A percentile compares a stretch with the other conserved stretches of the same genome.
These are phyloP conservation scores for Torulaspora franciscae DNA, from an alignment of 805 yeast species.

Conservation along the genomic window DNA sequence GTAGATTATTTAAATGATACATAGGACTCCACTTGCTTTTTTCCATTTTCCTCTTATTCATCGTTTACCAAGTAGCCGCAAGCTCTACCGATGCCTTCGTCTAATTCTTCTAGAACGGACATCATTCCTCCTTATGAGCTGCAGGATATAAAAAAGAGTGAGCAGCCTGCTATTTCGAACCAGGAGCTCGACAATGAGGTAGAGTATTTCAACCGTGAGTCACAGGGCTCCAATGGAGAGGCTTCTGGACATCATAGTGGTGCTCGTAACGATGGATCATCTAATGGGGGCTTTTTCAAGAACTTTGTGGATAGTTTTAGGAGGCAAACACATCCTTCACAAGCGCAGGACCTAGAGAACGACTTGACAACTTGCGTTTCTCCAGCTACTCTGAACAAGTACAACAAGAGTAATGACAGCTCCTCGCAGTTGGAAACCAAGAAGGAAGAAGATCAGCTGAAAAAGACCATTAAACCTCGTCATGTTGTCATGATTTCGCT, in stretches of 20 bases:
- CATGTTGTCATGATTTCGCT: slow-evolving; percentile 72
- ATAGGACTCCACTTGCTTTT: no score
- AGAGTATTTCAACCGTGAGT: slow-evolving; percentile 22
- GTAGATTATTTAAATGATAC: no score
- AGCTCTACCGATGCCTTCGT: slow-evolving; percentile 2
- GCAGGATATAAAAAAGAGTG: slow-evolving; percentile 14
- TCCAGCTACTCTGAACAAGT: slow-evolving; percentile 11
- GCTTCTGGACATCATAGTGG: neutral
- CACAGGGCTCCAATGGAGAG: neutral
- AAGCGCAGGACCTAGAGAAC: slow-evolving; percentile 37
- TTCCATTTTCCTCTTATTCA: neutral
- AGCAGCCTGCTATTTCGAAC: neutral
- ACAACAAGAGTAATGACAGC: slow-evolving; percentile 6
- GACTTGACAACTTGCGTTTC: slow-evolving; percentile 15
- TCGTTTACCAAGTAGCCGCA: neutral
- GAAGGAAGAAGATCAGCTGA: slow-evolving; percentile 33
- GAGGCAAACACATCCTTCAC: slow-evolving; percentile 32
- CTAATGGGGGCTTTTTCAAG: neutral
- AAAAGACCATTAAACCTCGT: slow-evolving; percentile 38
- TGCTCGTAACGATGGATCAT: neutral
- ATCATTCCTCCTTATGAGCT: slow-evolving; percentile 15
- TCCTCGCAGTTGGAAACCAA: slow-evolving; percentile 3
- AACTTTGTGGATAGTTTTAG: slow-evolving; percentile 42
- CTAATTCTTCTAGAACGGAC: slow-evolving; percentile 9
- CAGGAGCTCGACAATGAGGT: slow-evolving; percentile 22